Evolutionary conservation across 164 flowering plant species (phyloP), one percentile per base, ranked within the genome.

Genomic region (Protea cynaroides): DNA sequence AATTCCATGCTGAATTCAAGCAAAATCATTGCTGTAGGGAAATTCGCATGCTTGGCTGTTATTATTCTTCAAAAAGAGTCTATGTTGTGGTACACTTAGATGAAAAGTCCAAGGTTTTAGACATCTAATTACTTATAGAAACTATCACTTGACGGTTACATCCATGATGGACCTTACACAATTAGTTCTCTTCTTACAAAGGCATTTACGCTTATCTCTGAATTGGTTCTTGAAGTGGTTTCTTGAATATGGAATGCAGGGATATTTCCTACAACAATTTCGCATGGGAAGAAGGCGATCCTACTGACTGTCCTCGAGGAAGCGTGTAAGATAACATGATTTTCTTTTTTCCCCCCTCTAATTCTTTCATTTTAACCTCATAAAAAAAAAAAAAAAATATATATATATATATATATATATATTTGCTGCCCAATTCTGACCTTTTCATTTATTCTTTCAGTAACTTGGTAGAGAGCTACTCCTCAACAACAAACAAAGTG

Each of bases 211-310:
- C 9, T 3, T 40, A 4, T 40, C 46, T 40, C 4, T 8, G 14
- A 40, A 40, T 4, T 40, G 10, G 34, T 24, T 40, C 22, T 55
- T 23, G 36, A 38, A 25, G 29, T 38, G 25, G 17, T 58, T 24
- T 14, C 50, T 49, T 50, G 25, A 11, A 59, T 59, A 70, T 72
- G 34, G 24, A 56, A 18, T 62, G 47, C 85, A 90, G 93, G 54
- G 96, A 90, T 73, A 7, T 87, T 23, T 90, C 96, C 25, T 68
- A 71, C 61, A 90, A 90, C 76, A 87, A 90, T 63, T 87, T 90
- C 76, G 78, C 87, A 44, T 78, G 82, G 79, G 84, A 70, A 53
- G 71, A 56, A 53, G 71, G 56, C 70, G 58, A 74, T 73, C 82
- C 82, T 22, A 13, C 8, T 36, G 85, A 78, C 70, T 90, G 97